These are phyloP conservation scores for Cercospora sp. DNA, from an alignment of 2,329 filamentous ascomycete species.

Conservation along the genomic window DNA sequence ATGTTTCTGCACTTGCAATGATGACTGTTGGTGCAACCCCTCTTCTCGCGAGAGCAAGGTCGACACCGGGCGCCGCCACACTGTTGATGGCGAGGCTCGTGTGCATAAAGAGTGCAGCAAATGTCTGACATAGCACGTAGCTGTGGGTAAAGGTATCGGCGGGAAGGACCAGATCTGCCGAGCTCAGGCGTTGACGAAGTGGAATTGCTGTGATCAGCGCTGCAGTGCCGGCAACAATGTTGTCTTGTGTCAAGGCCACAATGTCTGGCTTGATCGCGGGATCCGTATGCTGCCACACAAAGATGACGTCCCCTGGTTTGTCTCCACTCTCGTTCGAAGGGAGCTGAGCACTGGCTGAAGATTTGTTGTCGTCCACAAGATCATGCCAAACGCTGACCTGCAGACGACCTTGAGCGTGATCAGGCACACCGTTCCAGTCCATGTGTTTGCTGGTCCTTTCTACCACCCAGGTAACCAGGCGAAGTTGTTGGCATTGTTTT, in stretches of 20 bases:
- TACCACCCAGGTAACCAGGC: conserved; percentile 86
- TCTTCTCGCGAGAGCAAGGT: conserved; percentile 71
- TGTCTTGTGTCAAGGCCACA: conserved; percentile 78
- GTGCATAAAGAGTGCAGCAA: conserved; percentile 82
- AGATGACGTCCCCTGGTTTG: conserved; percentile 54
- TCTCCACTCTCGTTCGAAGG: conserved; percentile 60
- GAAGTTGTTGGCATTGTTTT: conserved; percentile 67
- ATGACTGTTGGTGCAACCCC: conserved; percentile 79
- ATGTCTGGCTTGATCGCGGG: conserved; percentile 61
- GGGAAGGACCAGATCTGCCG: conserved; percentile 79
- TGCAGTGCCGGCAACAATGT: conserved; percentile 83
- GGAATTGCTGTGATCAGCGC: conserved; percentile 76
- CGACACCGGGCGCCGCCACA: conserved; percentile 70
- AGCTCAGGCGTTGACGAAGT: conserved; percentile 68
- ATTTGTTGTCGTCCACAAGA: conserved; percentile 69
- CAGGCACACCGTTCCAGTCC: conserved; percentile 89
- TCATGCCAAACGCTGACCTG: conserved; percentile 93
- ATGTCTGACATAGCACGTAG: conserved; percentile 75
- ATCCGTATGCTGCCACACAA: conserved; percentile 64
- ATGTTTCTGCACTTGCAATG: conserved; percentile 72
- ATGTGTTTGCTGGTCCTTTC: conserved; percentile 88
- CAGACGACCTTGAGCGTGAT: conserved; percentile 70
- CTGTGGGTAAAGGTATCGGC: conserved; percentile 77
- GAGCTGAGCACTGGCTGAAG: conserved; percentile 61
- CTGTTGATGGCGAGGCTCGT: conserved; percentile 85